phyloP scores from a whole-genome alignment of 2,329 filamentous ascomycete species.

The Ceratocystis eucalypticola region DNA sequence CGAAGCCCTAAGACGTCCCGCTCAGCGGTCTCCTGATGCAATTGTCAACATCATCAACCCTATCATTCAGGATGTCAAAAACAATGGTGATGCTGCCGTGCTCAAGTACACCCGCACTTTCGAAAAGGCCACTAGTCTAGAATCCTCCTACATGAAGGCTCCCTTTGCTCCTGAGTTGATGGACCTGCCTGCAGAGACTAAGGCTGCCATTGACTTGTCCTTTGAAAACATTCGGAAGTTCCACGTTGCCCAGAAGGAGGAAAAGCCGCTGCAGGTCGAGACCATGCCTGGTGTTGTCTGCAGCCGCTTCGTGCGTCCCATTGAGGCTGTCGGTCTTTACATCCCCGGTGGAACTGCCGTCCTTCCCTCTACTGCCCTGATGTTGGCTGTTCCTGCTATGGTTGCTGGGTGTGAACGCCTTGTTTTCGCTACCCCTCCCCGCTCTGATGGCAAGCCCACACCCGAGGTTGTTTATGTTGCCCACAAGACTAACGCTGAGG shows the following conservation, averaged over 20 bases:
- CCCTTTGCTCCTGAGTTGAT: slow-evolving; percentile 79
- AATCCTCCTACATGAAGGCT: slow-evolving; percentile 74
- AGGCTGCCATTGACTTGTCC: slow-evolving; percentile 81
- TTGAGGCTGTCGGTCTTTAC: slow-evolving; percentile 92
- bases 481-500: slow-evolving; percentile 90
- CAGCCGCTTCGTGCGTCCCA: slow-evolving; percentile 80
- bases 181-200: slow-evolving; percentile 70
- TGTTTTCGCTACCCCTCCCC: slow-evolving; percentile 80
- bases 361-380: slow-evolving; percentile 90
- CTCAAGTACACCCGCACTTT: slow-evolving; percentile 96
- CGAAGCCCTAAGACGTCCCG: slow-evolving; percentile 70
- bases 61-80: slow-evolving; percentile 77
- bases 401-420: slow-evolving; percentile 94
- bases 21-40: slow-evolving; percentile 84
- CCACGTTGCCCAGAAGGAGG: slow-evolving; percentile 79
- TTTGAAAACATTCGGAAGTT: slow-evolving; percentile 92
- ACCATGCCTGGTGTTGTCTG: slow-evolving; percentile 97
- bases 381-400: slow-evolving; percentile 96
- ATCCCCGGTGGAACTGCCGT: slow-evolving; percentile 93
- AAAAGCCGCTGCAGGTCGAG: slow-evolving; percentile 71
- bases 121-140: slow-evolving; percentile 85
- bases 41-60: slow-evolving; percentile 85
- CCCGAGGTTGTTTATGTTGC: slow-evolving; percentile 96
- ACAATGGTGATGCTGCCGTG: slow-evolving; percentile 73
- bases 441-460: slow-evolving; percentile 77